Evolutionary conservation across 2,329 filamentous ascomycete species (phyloP), one percentile per base, ranked within the genome.

Genomic region (Fusarium sp.): DNA sequence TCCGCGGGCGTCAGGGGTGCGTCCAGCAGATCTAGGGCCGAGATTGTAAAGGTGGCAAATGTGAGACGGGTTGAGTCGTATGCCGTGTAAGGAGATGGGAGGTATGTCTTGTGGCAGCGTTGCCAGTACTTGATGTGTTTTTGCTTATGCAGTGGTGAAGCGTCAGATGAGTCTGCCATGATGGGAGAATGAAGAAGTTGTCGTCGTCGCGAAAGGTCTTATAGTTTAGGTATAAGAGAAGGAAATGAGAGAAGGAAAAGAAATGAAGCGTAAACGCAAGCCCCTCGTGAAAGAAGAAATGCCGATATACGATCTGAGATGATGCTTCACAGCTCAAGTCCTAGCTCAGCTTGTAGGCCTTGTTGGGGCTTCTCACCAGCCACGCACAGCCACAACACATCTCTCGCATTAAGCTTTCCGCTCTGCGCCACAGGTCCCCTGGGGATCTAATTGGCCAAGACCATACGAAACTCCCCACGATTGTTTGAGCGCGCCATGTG

Each of bases 21-120:
- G 14, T 90, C 91, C 34, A 99, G 91, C 2, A 98, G 85, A 80
- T 98, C 95, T 58, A 98, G 88, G 2, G 95, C 94, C 9, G 94
- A 93, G 78, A 98, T 85, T 76, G 93, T 95, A 86, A 99, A 98
- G 86, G 93, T 97, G 76, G 92, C 95, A 64, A 98, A 91, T 6
- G 93, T 93, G 86, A 98, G 93, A 78, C 97, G 95, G 79, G 93
- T 96, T 76, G 95, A 95, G 85, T 99, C 97, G 82, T 93, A 97
- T 81, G 92, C 88, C 18, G 94, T 97, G 86, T 98, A 99, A 72
- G 91, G 88, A 54, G 92, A 89, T 0, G 97, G 97, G 8, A 99
- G 91, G 71, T 93, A 89, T 27, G 92, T 93, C 81, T 93, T 93
- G 74, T 97, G 89, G 82, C 96, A 98, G 81, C 95, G 92, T 75